phyloP scores from a whole-genome alignment of 345 rosid genomes.

The Gossypium rotundifolium region DNA sequence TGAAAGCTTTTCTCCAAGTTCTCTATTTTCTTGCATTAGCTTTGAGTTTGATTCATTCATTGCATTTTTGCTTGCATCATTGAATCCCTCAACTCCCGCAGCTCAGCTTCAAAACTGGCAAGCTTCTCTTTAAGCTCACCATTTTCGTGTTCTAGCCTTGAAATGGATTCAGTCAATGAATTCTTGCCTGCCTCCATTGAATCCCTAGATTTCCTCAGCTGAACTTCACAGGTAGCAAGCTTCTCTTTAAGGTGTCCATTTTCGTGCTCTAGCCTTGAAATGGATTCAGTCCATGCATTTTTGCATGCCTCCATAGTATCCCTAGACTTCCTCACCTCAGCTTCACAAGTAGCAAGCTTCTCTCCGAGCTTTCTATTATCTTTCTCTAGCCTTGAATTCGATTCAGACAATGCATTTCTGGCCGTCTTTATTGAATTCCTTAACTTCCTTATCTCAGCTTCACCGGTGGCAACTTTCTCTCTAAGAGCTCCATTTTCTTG shows the following conservation, averaged over 20 bases:
- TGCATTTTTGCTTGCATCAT: not conserved
- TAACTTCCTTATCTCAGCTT: not conserved
- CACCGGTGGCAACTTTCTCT: not conserved
- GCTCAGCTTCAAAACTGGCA: not conserved
- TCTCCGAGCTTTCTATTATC: not conserved
- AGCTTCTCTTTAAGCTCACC: not conserved
- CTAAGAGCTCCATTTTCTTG: not conserved
- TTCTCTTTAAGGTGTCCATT: not conserved
- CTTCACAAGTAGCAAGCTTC: not conserved
- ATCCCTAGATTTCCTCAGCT: not conserved
- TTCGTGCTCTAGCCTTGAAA: not conserved
- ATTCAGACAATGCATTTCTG: not conserved
- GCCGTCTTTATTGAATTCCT: not conserved
- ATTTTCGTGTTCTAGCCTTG: not conserved
- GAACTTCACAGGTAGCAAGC: not conserved
- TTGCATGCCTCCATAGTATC: not conserved
- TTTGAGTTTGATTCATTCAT: not conserved
- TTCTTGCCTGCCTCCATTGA: not conserved
- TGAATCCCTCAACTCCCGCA: not conserved
- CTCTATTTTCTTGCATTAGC: not conserved
- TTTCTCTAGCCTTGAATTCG: not conserved
- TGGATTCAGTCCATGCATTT: not conserved
- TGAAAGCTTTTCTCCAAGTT: not conserved
- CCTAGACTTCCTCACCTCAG: not conserved
- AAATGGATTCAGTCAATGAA: not conserved